Evolutionary conservation across 202 grass and related monocot species (phyloP).

Genomic region (Carex sylvatica): DNA sequence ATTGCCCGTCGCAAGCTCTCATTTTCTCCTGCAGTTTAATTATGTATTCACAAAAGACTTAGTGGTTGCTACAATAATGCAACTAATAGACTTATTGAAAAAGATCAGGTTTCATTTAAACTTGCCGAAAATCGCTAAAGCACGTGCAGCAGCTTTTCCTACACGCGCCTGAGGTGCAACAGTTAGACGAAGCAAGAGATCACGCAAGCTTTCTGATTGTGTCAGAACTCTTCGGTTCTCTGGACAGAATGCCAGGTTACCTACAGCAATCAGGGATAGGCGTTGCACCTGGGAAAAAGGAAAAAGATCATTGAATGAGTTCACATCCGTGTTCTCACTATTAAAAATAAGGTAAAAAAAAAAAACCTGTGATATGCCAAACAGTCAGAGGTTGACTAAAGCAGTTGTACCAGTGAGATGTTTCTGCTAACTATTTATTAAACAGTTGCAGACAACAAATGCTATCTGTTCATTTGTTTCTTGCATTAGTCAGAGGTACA

Average conservation of each 20-base stretch:
- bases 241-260: conserved; percentile 96
- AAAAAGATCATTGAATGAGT: conserved; percentile 26
- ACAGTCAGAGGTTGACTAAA: not conserved
- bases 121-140: conserved; percentile 89
- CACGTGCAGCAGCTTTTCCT: conserved; percentile 83
- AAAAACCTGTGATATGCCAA: not conserved
- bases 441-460: not conserved
- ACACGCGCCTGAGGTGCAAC: conserved; percentile 55
- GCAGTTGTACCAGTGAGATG: not conserved
- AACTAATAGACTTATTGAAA: not conserved
- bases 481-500: conserved; percentile 37
- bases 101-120: not conserved
- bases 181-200: conserved; percentile 83
- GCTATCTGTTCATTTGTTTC: not conserved
- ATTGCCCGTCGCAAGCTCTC: conserved; percentile 85
- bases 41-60: not conserved
- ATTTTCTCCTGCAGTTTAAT: conserved; percentile 76
- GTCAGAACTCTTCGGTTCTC: conserved; percentile 83
- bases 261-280: conserved; percentile 84
- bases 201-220: conserved; percentile 81
- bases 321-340: not conserved
- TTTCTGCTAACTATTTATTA: not conserved
- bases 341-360: not conserved
- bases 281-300: conserved; percentile 82
- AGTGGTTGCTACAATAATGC: not conserved